A percentile compares a stretch with the other conserved stretches of the same genome.
phyloP scores from a whole-genome alignment of 345 rosid species.

The Cardamine occulta region DNA sequence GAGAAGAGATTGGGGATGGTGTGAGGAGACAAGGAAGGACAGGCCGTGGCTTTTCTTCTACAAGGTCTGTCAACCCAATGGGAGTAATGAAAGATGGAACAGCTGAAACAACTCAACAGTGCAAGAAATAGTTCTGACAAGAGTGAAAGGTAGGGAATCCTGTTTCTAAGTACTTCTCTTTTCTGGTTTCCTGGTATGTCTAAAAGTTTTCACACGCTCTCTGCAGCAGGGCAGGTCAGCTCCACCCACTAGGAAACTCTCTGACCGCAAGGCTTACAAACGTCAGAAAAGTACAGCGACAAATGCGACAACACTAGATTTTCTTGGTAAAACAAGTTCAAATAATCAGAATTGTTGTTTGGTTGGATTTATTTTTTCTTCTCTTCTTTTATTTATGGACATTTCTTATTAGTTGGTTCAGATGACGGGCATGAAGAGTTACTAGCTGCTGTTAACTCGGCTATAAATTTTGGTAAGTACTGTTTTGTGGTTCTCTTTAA shows the following conservation, averaged over 20 bases:
- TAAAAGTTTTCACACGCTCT: conserved; percentile 37
- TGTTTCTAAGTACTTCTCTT: conserved; percentile 32
- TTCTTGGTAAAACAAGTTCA: conserved; percentile 64
- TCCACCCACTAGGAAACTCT: conserved; percentile 90
- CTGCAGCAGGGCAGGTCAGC: conserved; percentile 84
- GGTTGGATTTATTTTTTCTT: conserved; percentile 14
- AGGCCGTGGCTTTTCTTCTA: conserved; percentile 65
- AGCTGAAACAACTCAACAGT: conserved; percentile 83
- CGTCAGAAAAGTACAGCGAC: conserved; percentile 69
- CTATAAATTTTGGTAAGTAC: conserved; percentile 61
- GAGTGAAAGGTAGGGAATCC: conserved; percentile 68
- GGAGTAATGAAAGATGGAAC: conserved; percentile 71
- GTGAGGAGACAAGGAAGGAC: conserved; percentile 89
- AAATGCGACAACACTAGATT: conserved; percentile 66
- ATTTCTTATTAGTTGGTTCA: conserved; percentile 61
- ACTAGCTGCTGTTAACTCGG: conserved; percentile 83
- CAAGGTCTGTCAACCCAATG: conserved; percentile 69
- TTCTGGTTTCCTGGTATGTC: conserved; percentile 9
- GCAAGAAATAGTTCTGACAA: conserved; percentile 79
- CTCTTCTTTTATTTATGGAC: conserved; percentile 33
- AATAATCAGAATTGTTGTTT: conserved; percentile 25
- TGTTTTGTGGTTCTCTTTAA: conserved; percentile 28
- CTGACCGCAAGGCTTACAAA: conserved; percentile 89
- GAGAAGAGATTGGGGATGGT: conserved; percentile 82
- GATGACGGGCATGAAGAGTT: conserved; percentile 92